Evolutionary conservation across 1,284 basidiomycete genomes (phyloP), one percentile per base, ranked within the genome.

Genomic region (Serendipita sp.): DNA sequence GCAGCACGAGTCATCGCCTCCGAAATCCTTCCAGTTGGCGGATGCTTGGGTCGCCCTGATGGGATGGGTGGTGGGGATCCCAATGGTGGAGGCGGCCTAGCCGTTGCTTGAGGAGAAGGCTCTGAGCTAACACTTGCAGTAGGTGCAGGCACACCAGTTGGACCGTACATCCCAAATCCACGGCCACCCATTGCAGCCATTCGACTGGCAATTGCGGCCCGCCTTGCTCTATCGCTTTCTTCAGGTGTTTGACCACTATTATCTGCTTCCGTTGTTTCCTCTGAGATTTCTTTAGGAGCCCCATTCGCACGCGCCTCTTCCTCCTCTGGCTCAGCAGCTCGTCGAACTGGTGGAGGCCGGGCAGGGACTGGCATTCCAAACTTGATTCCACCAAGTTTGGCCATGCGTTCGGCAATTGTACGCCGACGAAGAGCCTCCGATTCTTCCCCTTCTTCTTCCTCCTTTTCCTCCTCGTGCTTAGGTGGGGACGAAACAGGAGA

Each of bases 401-500:
- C 87, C 86, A 90, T 88, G 2, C 87, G 78, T 66, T 89, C 87
- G 1, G 87, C 85, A 53, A 89, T 85, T 1, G 84, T 84, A 34
- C 74, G 76, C n/a, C 81, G 77, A 60, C 80, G 76, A 2, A 71
- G 71, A 34, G 63, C 47, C 44, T 77, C 72, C 62, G 79, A 82
- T 0, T 74, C 73, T 65, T 83, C 80, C 65, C 78, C 79, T 58
- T 73, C 73, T 17, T 72, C 70, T 1, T 65, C 64, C 2, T n/a
- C 10, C n/a, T 17, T 26, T 30, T 30, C 22, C n/a, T 60, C 17
- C 22, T 26, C 29, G 8, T 60, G 55, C 1, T 34, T 30, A 17
- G n/a, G 55, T 12, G 34, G 55, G 47, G 47, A 30, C 29, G 29
- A 8, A 10, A 49, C 15, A 17, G 47, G 38, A 5, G 38, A 41